Evolutionary conservation across 768 basidiomycete species (phyloP), one percentile per base, ranked within the genome.

Genomic region (Aureoboletus auriporus): DNA sequence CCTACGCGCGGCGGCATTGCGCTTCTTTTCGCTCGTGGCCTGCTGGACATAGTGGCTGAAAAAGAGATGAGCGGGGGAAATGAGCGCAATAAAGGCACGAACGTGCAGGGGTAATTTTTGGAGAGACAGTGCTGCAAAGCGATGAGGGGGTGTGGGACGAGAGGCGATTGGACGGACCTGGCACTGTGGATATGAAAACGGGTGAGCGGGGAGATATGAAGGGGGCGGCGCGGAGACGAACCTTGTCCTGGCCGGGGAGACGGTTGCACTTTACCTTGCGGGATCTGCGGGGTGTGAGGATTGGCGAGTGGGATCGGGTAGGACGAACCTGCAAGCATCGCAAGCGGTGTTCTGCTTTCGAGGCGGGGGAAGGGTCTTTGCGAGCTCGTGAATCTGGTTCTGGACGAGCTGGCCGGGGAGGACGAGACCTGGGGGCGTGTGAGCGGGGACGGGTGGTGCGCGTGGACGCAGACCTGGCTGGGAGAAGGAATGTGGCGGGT

Each of bases 31-130:
- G 65, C 78, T 85, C 6, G 89, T 91, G 16, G 84, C 86, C 67
- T 90, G 88, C 61, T 91, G 89, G 26, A 90, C 84, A 62, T 71
- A 83, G 62, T 91, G 86, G 51, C 87, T 89, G 48, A 38, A 39
- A 30, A 42, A 43, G 39, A 39, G 44, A 58, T 53, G 52, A 53
- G 47, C 47, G 59, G 50, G 53, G 56, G 56, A 53, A 48, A 46
- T 26, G 8, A 43, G 46, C 49, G 42, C 44, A 40, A 54, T 47
- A 36, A 46, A 27, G 49, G 54, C 14, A 80, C 87, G 57, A 60
- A 92, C 90, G 91, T 93, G 89, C 91, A 94, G 39, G 89, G 84
- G 61, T 88, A 90, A 61, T 88, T 90, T 72, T 94, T 94, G 52
- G 84, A 78, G 51, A 83, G 68, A 67, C 91, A 94, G 61, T 93